A percentile compares a stretch with the other conserved stretches of the same genome.
These are phyloP conservation scores for Lactifluus piperatus DNA, from an alignment of 768 basidiomycete genomes.

Conservation along the genomic window DNA sequence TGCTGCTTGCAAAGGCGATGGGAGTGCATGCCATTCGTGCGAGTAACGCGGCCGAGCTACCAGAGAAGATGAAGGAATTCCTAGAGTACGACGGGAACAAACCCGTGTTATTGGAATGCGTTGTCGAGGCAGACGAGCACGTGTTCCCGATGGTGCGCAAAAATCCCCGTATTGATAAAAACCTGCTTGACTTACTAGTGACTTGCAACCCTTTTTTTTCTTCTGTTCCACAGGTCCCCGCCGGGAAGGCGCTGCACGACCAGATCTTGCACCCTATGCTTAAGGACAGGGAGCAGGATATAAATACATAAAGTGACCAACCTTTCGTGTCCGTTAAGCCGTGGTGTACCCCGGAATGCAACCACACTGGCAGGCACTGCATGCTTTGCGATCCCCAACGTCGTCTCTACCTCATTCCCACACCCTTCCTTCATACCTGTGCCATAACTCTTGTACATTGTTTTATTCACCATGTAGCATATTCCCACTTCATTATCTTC, in stretches of 20 bases:
- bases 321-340: too few species aligned
- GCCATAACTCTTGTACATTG: too few species aligned
- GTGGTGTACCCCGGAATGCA: too few species aligned
- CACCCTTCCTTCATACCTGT: too few species aligned
- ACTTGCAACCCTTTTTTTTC: constrained; percentile 1
- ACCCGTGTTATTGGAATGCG: constrained; percentile 87
- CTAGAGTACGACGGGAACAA: constrained; percentile 84
- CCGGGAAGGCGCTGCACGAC: constrained; percentile 91
- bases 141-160: constrained; percentile 79
- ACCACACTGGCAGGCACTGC: too few species aligned
- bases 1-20: constrained; percentile 85
- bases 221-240: constrained; percentile 72
- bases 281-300: constrained; percentile 17
- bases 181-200: constrained; percentile 15
- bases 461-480: too few species aligned
- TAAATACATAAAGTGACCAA: too few species aligned
- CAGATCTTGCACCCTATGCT: constrained; percentile 63
- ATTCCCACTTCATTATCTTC: too few species aligned
- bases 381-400: too few species aligned
- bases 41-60: constrained; percentile 60
- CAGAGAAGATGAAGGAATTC: constrained; percentile 97
- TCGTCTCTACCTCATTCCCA: too few species aligned
- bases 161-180: background rate
- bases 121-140: constrained; percentile 77
- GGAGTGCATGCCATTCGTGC: constrained; percentile 85